Evolutionary conservation across 2,329 filamentous ascomycete genomes (phyloP).

Genomic region (Colletotrichum nymphaeae): DNA sequence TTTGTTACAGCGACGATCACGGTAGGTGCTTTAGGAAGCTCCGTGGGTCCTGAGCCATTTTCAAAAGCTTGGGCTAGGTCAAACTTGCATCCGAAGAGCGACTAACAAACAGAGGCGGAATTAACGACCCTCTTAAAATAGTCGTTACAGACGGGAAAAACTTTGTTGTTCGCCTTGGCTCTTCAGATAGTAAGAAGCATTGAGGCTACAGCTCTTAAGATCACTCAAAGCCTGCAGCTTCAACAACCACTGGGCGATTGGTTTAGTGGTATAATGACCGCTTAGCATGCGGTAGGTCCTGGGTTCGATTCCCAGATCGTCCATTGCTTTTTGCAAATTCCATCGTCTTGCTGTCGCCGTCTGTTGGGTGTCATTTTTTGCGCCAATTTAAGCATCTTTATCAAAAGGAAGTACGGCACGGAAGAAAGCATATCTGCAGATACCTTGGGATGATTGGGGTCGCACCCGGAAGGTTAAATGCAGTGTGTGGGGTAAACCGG

Average conservation of each 20-base stretch:
- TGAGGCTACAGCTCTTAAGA: too few species aligned
- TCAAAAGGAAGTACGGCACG: not conserved
- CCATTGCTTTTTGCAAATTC: not conserved
- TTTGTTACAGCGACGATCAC: not conserved
- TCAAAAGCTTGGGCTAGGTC: not conserved
- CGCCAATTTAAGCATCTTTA: too few species aligned
- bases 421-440: not conserved
- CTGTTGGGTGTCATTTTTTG: too few species aligned
- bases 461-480: not conserved
- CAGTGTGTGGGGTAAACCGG: not conserved
- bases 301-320: constrained; percentile 19
- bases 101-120: not conserved
- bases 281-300: constrained; percentile 21
- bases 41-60: not conserved
- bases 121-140: not conserved
- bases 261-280: constrained; percentile 22
- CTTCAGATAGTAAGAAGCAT: too few species aligned
- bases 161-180: too few species aligned
- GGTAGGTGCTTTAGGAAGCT: not conserved
- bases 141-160: too few species aligned
- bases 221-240: too few species aligned
- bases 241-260: not conserved
- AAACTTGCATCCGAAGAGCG: not conserved
- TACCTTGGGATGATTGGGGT: not conserved
- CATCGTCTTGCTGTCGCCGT: not conserved